Conservation (phyloP, 768 basidiomycete genomes). For the Mycena indigotica region DNA sequence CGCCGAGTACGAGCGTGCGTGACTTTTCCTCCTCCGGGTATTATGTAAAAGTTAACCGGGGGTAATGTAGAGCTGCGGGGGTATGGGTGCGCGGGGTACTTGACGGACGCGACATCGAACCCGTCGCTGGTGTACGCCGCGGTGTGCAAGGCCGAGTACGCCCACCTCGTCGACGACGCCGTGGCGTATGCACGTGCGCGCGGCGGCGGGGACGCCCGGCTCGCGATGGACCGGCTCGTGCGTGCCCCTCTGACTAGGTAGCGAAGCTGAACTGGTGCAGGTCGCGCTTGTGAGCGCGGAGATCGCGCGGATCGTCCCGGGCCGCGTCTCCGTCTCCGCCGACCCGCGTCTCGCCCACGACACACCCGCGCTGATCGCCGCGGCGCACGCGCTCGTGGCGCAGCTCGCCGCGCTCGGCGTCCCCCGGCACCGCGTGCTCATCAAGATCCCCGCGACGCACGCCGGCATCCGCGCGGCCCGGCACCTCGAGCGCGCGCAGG, state of each 20-base stretch:
- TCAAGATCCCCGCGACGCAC: slow-evolving; percentile 40
- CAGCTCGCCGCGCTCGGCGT: slow-evolving; percentile 34
- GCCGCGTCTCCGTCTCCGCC: slow-evolving; percentile 38
- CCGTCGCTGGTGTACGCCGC: slow-evolving; percentile 38
- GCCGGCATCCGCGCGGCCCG: slow-evolving; percentile 36
- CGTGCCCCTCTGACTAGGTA: slow-evolving; percentile 6
- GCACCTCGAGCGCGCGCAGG: slow-evolving; percentile 28
- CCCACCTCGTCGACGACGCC: slow-evolving; percentile 33
- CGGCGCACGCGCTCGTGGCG: slow-evolving; percentile 30
- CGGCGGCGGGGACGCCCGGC: slow-evolving; percentile 14
- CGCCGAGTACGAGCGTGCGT: slow-evolving; percentile 36
- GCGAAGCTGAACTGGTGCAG: slow-evolving; percentile 18
- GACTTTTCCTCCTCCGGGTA: not conserved
- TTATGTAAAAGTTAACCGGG: not conserved
- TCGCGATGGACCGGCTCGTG: slow-evolving; percentile 36
- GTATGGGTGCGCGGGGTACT: slow-evolving; percentile 22
- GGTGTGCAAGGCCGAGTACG: slow-evolving; percentile 36
- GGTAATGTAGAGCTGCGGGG: slow-evolving; percentile 30
- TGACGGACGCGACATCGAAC: slow-evolving; percentile 39
- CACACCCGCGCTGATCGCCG: slow-evolving; percentile 29
- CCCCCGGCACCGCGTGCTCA: slow-evolving; percentile 32
- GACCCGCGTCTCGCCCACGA: slow-evolving; percentile 38
- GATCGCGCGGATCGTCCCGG: slow-evolving; percentile 36
- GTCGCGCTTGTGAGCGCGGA: slow-evolving; percentile 35
- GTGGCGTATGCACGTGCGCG: slow-evolving; percentile 26